Conservation (phyloP, 139 green algal species). For the Chlorella sp. region DNA sequence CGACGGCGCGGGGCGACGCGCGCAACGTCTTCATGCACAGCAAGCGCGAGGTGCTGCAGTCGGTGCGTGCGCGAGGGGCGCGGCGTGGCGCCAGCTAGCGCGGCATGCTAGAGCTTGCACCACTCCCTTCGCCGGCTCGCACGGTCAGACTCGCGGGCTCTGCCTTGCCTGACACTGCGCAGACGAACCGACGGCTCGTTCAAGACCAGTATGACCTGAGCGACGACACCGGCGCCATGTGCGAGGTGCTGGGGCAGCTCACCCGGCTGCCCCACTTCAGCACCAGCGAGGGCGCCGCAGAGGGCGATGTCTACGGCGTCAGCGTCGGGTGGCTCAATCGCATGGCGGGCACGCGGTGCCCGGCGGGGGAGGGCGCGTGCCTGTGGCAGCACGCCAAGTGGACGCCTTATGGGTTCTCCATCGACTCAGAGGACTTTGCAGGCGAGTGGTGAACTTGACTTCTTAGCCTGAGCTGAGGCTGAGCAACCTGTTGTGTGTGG, state of each 20-base stretch:
- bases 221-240: slow-evolving; percentile 21
- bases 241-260: slow-evolving; percentile 21
- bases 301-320: slow-evolving; percentile 4
- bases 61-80: too few species aligned
- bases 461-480: too few species aligned
- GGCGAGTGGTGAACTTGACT: too few species aligned
- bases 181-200: slow-evolving; percentile 6
- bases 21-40: slow-evolving; percentile 9
- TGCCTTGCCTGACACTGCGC: not conserved
- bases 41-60: slow-evolving; percentile 1
- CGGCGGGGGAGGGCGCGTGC: not conserved
- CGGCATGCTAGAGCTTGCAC: too few species aligned
- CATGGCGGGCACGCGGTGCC: slow-evolving; percentile 13
- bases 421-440: slow-evolving; percentile 20
- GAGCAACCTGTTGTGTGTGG: too few species aligned
- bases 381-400: slow-evolving; percentile 12
- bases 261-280: slow-evolving; percentile 14
- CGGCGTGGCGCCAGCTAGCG: too few species aligned
- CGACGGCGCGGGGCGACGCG: slow-evolving; percentile 7
- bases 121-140: too few species aligned
- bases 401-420: slow-evolving; percentile 23
- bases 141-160: too few species aligned
- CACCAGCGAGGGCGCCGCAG: not conserved
- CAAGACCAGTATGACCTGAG: slow-evolving; percentile 18
- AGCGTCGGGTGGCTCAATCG: slow-evolving; percentile 17